Percentiles rank a stretch among this genome's conserved stretches.
Conservation (phyloP, 2,329 filamentous ascomycete species). For the Colletotrichum tabaci region DNA sequence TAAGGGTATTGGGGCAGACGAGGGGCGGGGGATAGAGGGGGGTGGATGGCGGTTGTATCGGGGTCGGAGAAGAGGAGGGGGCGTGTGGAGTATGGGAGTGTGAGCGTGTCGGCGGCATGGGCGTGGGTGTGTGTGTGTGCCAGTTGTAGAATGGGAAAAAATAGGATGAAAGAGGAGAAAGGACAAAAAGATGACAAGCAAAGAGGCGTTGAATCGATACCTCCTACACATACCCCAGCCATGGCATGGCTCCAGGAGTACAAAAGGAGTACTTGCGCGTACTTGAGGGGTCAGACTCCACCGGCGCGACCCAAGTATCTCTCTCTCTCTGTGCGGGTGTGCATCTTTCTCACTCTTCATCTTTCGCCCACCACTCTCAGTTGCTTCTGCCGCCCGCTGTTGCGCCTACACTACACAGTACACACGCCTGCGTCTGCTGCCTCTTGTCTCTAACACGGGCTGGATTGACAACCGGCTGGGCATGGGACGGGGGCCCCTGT, state of each 20-base stretch:
- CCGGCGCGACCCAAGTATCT: slow-evolving; percentile 32
- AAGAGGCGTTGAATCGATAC: slow-evolving; percentile 35
- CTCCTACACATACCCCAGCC: slow-evolving; percentile 30
- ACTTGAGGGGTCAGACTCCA: slow-evolving; percentile 35
- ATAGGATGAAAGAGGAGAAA: not conserved
- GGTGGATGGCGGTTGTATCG: slow-evolving; percentile 42
- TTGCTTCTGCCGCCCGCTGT: slow-evolving; percentile 28
- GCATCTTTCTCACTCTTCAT: slow-evolving; percentile 7
- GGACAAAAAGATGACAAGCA: slow-evolving; percentile 20
- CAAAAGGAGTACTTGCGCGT: slow-evolving; percentile 37
- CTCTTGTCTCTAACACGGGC: slow-evolving; percentile 37
- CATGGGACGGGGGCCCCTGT: slow-evolving; percentile 21
- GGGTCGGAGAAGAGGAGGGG: slow-evolving; percentile 20
- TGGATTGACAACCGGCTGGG: slow-evolving; percentile 29
- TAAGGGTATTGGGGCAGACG: slow-evolving; percentile 34
- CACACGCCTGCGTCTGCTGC: slow-evolving; percentile 29
- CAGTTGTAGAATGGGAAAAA: slow-evolving; percentile 26
- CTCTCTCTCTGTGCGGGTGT: not conserved
- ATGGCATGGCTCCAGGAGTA: slow-evolving; percentile 21
- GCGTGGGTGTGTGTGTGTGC: slow-evolving; percentile 23
- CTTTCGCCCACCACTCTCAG: slow-evolving; percentile 12
- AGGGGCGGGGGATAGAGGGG: slow-evolving; percentile 19
- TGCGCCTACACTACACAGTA: slow-evolving; percentile 1
- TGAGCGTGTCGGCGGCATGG: slow-evolving; percentile 16
- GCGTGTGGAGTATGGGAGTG: slow-evolving; percentile 1